phyloP scores from a whole-genome alignment of 2,329 filamentous ascomycete species.

The Talaromyces pinophilus region DNA sequence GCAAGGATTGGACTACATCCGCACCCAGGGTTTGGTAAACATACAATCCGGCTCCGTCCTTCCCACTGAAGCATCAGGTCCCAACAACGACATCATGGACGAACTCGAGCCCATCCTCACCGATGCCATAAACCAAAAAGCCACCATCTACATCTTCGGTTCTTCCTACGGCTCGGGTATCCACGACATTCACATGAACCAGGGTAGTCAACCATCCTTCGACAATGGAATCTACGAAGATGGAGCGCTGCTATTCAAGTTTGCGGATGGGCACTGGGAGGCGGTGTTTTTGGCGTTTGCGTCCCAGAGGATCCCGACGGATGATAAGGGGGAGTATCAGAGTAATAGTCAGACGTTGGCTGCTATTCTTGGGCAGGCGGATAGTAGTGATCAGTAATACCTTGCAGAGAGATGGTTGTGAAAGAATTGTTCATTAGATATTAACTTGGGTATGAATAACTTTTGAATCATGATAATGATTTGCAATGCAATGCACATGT shows the following conservation, averaged over 20 bases:
- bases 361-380: conserved; percentile 8
- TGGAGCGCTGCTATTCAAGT: conserved; percentile 40
- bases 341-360: conserved; percentile 26
- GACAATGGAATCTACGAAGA: conserved; percentile 43
- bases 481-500: conserved; percentile 2
- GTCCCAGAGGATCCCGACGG: conserved; percentile 39
- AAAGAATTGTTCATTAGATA: neutral
- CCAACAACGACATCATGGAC: conserved; percentile 42
- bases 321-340: conserved; percentile 30
- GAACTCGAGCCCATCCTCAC: conserved; percentile 39
- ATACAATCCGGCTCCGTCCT: conserved; percentile 34
- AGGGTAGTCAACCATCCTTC: conserved; percentile 36
- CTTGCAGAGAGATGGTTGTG: too few species aligned
- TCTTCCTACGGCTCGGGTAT: conserved; percentile 40
- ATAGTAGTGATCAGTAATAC: conserved; percentile 2
- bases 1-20: conserved; percentile 26
- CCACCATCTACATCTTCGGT: conserved; percentile 43
- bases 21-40: conserved; percentile 24
- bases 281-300: conserved; percentile 46
- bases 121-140: conserved; percentile 38
- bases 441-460: neutral
- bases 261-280: conserved; percentile 42
- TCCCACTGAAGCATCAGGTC: conserved; percentile 24
- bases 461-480: conserved; percentile 8
- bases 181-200: conserved; percentile 48